Conservation (phyloP, 1,139 yeast genomes). For the Ashbya aceris region DNA sequence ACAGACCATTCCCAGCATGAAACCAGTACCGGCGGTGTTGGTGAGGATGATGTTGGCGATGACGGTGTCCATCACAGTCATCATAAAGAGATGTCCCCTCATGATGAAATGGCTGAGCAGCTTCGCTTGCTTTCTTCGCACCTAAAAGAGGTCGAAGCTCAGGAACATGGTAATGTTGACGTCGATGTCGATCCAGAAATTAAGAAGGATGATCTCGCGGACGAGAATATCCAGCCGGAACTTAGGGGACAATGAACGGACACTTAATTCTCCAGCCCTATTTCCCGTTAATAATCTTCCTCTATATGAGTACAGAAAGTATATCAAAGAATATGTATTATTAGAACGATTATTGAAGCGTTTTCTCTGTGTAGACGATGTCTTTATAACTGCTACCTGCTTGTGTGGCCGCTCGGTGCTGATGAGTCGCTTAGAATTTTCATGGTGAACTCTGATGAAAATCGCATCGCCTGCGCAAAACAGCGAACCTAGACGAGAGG, state of each 20-base stretch:
- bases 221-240: slow-evolving; percentile 31
- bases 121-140: slow-evolving; percentile 28
- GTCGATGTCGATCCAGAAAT: slow-evolving; percentile 12
- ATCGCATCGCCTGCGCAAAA: too few species aligned
- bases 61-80: slow-evolving; percentile 7
- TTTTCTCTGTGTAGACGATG: neutral
- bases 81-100: slow-evolving; percentile 16
- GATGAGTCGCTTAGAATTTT: too few species aligned
- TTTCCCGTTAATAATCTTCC: too few species aligned
- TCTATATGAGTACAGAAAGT: too few species aligned
- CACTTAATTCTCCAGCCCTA: neutral
- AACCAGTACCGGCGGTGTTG: slow-evolving; percentile 11
- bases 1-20: slow-evolving; percentile 10
- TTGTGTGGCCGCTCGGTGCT: too few species aligned
- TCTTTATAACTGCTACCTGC: too few species aligned
- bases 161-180: slow-evolving; percentile 8
- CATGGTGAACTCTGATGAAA: too few species aligned
- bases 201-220: slow-evolving; percentile 20
- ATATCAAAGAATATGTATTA: too few species aligned
- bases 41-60: slow-evolving; percentile 9
- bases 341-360: neutral
- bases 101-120: slow-evolving; percentile 30
- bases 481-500: too few species aligned
- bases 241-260: slow-evolving; percentile 24
- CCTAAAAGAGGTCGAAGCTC: slow-evolving; percentile 26